Base-by-base conservation (phyloP, 176 grass and related monocot genomes). In the Eragrostis nindensis region DNA sequence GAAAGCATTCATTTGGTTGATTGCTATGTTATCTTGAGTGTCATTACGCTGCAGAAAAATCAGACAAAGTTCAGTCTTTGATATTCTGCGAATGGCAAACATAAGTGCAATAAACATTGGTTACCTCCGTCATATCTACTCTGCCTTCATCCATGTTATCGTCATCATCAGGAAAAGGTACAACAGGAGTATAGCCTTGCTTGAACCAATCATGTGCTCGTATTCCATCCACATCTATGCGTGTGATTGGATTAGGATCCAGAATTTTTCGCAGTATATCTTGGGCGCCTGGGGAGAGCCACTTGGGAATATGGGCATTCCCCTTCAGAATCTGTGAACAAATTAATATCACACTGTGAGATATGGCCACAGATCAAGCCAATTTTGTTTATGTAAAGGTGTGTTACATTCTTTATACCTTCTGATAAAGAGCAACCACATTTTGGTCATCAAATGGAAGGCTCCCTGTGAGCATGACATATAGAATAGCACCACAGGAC, bases 401-500 rank as follows among this genome's bases (percentile, higher is more conserved):
- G 40, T 39, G 78, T 80, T 56, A 41, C 18, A 82, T 80, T 26
- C 40, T 64, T 54, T 38, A 69, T 71, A 95, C 92, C 89, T 91
- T 95, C 57, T 91, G 90, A 64, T 85, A 95, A 74, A 99, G 89
- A 76, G 84, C 84, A 87, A 86, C 86, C 49, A 83, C 25, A 82
- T 99, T 99, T 76, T 80, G 73, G 30, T 91, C 93, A 15, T 99
- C 93, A 66, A 95, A 99, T 54, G 96, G 96, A 80, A 99, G 80
- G 73, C 82, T 85, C 57, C 84, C 93, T 43, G 90, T 95, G 70
- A 99, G 92, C 70, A 99, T 95, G 10, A 93, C 96, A 66, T 95
- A 99, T 32, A 99, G 81, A 74, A 99, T 93, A 57, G 86, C 92
- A 63, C 96, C 92, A 74, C 96, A 95, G 53, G 96, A 99, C 96